Evolutionary conservation across 2,329 filamentous ascomycete genomes (phyloP).

Genomic region (Alternaria incomplexa): DNA sequence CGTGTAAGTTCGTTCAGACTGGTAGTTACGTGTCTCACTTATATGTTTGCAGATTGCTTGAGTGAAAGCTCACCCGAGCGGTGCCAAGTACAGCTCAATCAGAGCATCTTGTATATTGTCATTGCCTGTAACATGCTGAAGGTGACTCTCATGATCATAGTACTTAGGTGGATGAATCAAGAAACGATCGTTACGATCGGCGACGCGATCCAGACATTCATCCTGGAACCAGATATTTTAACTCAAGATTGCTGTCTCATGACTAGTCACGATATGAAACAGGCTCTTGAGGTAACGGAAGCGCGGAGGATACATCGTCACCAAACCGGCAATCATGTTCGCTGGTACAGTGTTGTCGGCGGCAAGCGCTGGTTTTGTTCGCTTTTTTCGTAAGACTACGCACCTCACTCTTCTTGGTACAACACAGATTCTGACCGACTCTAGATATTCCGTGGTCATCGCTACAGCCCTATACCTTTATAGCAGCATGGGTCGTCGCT

Average conservation of each 20-base stretch:
- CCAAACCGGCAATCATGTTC: rapidly evolving
- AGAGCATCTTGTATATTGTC: background rate
- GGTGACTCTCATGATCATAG: rapidly evolving
- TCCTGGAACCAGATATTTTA: rapidly evolving
- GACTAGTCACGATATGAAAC: no score
- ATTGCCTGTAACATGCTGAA: rapidly evolving
- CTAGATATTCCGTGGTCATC: no score
- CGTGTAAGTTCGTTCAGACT: no score
- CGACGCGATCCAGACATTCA: background rate
- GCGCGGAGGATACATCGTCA: rapidly evolving
- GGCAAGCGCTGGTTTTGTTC: background rate
- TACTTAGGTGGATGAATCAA: background rate
- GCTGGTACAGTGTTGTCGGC: background rate
- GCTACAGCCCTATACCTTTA: no score
- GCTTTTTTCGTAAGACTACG: background rate
- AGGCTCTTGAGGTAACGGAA: background rate
- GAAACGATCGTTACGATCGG: background rate
- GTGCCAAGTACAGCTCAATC: background rate
- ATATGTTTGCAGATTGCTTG: background rate
- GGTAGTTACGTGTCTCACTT: no score
- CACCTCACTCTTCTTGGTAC: no score
- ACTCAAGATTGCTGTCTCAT: background rate
- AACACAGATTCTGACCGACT: no score
- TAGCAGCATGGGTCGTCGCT: no score
- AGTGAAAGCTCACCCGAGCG: background rate